Evolutionary conservation across 768 basidiomycete genomes (phyloP).

Genomic region (Candolleomyces aberdarensis): DNA sequence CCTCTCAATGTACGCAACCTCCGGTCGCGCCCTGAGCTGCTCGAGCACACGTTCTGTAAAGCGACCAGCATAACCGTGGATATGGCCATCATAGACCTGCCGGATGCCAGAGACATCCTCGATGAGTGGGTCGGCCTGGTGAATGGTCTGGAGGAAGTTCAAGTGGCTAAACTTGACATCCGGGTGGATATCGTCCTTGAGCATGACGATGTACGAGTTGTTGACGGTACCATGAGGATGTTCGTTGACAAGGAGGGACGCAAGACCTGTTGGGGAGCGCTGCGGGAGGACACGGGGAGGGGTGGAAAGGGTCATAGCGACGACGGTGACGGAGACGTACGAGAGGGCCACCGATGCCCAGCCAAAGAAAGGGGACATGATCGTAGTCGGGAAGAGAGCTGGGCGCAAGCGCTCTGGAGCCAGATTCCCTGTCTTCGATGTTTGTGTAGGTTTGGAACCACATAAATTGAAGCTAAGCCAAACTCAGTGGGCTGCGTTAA

Average conservation of each 20-base stretch:
- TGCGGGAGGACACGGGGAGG: slow-evolving; percentile 27
- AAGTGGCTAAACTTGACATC: slow-evolving; percentile 70
- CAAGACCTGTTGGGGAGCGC: slow-evolving; percentile 48
- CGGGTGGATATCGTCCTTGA: slow-evolving; percentile 66
- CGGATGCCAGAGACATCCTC: slow-evolving; percentile 52
- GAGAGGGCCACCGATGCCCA: slow-evolving; percentile 43
- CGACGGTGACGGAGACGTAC: slow-evolving; percentile 31
- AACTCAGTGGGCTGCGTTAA: too few species aligned
- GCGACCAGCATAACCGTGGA: slow-evolving; percentile 78
- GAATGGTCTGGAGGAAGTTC: slow-evolving; percentile 69
- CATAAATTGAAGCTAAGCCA: too few species aligned
- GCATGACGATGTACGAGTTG: slow-evolving; percentile 91
- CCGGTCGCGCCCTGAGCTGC: slow-evolving; percentile 76
- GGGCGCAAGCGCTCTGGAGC: neutral
- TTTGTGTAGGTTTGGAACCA: too few species aligned
- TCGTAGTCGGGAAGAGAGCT: slow-evolving; percentile 22
- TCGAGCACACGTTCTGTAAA: slow-evolving; percentile 72
- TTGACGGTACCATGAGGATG: slow-evolving; percentile 73
- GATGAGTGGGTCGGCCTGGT: slow-evolving; percentile 48
- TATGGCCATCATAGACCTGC: slow-evolving; percentile 74
- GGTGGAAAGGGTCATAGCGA: slow-evolving; percentile 50
- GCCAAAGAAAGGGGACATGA: slow-evolving; percentile 40
- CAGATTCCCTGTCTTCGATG: too few species aligned
- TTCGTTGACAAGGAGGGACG: slow-evolving; percentile 55
- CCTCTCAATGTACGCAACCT: slow-evolving; percentile 89